Conservation (phyloP, 140 eudicot genomes). For the Erigeron philadelphicus region DNA sequence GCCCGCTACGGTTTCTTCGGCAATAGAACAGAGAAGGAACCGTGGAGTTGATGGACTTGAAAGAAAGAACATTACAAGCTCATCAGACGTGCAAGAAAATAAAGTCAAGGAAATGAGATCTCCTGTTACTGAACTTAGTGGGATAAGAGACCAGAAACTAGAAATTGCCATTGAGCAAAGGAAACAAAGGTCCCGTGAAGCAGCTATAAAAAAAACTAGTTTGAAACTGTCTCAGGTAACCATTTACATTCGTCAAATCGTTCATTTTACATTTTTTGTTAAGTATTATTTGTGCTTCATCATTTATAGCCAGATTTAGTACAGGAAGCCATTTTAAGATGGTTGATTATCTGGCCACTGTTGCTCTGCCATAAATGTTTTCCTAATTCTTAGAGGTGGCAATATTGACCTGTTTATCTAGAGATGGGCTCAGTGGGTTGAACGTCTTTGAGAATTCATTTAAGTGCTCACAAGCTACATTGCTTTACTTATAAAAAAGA, state of each 20-base stretch:
- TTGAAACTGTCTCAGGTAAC: conserved; percentile 63
- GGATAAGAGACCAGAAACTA: conserved; percentile 32
- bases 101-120: conserved; percentile 16
- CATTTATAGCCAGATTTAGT: background rate
- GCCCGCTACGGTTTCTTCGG: conserved; percentile 81
- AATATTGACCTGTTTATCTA: background rate
- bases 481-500: background rate
- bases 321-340: background rate
- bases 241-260: conserved; percentile 12
- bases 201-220: conserved; percentile 43
- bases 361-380: background rate
- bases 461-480: background rate
- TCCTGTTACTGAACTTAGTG: conserved; percentile 27
- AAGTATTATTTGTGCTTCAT: background rate
- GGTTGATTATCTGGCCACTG: background rate
- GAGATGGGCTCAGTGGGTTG: background rate
- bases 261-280: background rate
- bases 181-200: conserved; percentile 47
- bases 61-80: conserved; percentile 26
- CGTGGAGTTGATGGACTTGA: conserved; percentile 31
- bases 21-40: conserved; percentile 69
- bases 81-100: conserved; percentile 23
- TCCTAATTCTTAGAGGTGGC: conserved; percentile 4
- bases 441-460: background rate
- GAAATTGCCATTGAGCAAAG: conserved; percentile 38